phyloP scores from a whole-genome alignment of 495 filamentous ascomycete species.

The Penicillium canescens region DNA sequence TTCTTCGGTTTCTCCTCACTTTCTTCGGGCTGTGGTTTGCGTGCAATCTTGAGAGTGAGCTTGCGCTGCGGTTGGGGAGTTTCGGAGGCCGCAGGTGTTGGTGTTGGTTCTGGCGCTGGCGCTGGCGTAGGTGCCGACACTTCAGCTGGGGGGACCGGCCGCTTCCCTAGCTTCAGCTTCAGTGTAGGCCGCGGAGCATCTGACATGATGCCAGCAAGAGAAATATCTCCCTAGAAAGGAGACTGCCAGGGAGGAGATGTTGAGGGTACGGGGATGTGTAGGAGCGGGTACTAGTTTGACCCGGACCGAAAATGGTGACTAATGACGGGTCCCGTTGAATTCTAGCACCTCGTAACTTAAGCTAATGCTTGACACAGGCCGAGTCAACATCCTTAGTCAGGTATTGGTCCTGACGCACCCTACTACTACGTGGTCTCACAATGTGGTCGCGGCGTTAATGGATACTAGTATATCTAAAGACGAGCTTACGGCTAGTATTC shows the following conservation, averaged over 20 bases:
- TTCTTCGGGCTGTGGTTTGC: constrained; percentile 31
- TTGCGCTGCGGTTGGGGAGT: constrained; percentile 42
- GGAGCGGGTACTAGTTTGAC: no score
- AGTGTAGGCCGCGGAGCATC: constrained; percentile 43
- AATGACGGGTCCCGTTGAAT: no score
- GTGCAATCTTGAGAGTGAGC: constrained; percentile 54
- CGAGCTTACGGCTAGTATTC: no score
- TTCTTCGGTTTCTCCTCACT: constrained; percentile 38
- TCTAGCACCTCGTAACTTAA: no score
- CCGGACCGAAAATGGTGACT: no score
- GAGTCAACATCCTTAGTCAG: no score
- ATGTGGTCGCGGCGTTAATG: no score
- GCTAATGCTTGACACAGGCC: no score
- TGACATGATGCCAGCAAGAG: constrained; percentile 30
- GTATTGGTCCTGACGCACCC: no score
- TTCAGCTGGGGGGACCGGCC: constrained; percentile 30
- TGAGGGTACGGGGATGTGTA: neutral
- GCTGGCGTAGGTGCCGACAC: constrained; percentile 30
- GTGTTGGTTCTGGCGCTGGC: constrained; percentile 24
- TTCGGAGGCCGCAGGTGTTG: constrained; percentile 30
- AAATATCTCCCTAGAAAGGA: neutral
- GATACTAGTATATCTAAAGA: no score
- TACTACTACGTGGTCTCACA: no score
- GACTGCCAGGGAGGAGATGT: neutral
- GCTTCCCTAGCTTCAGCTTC: constrained; percentile 53